Base-by-base conservation (phyloP, 2,329 filamentous ascomycete species). In the Aspergillus pseudoglaucus region DNA sequence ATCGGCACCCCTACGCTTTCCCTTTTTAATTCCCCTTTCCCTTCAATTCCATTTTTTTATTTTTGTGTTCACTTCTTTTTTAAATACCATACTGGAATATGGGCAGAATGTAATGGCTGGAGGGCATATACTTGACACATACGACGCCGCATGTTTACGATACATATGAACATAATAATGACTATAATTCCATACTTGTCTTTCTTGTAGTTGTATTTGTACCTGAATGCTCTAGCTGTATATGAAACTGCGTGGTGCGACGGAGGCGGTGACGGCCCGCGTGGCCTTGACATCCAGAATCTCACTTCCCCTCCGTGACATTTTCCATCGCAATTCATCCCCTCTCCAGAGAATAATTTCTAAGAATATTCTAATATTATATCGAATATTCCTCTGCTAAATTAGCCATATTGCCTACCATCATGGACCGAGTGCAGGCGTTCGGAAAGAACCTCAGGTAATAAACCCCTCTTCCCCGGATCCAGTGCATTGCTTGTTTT, bases 361-460 rank as follows among this genome's bases (percentile, higher is more conserved):
- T 30, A 12, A 30, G 1, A 27, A 27, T 1, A 30, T 10, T 30
- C 9, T 30, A 30, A 9, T 30, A 30, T 4, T 30, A 30, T 30
- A 30, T 30, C 25, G 25, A 22, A 14, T 40, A 6, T 30, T 9
- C 2, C n/a, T 10, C 6, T 8, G 15, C 44, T 18, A 10, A 9
- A 23, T 25, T 6, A 12, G 12, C 4, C 25, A 30, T 12, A 20
- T 44, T 47, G 37, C 46, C 7, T 25, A 32, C 7, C 47, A 61
- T 51, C 55, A 87, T 87, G 83, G 83, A 87, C 66, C 84, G 85
- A 68, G 75, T 87, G 57, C 76, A 80, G 63, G 80, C 81, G 52
- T 84, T 86, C 63, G 82, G 83, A 62, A 86, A 86, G 77, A 85
- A 80, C 70, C 76, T 87, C 64, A 79, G 78, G 82, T 84, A 71